Evolutionary conservation across 495 filamentous ascomycete genomes (phyloP).

Genomic region (Penicillium egyptiacum): DNA sequence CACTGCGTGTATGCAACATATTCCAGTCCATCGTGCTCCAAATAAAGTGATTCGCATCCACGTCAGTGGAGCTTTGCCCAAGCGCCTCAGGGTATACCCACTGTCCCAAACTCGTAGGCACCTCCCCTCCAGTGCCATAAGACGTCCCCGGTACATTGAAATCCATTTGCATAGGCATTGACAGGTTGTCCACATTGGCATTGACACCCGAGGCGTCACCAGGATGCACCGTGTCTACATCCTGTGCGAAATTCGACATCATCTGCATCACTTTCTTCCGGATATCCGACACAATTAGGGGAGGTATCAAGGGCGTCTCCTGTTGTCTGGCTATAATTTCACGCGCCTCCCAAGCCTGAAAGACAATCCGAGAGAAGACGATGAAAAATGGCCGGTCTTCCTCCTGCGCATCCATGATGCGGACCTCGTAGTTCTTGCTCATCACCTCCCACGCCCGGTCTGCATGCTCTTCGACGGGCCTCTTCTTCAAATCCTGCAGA

Average conservation of each 20-base stretch:
- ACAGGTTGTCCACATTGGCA: not conserved
- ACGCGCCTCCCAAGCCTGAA: not conserved
- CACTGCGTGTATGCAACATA: not conserved
- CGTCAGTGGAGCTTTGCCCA: not conserved
- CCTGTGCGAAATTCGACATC: not conserved
- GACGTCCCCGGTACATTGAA: accelerated
- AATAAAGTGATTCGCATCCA: not conserved
- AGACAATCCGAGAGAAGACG: not conserved
- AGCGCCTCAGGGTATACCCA: not conserved
- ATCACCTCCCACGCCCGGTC: not conserved
- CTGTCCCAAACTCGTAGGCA: not conserved
- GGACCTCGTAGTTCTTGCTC: not conserved
- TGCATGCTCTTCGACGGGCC: not conserved
- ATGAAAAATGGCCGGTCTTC: not conserved
- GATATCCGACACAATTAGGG: not conserved
- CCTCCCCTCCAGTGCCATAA: not conserved
- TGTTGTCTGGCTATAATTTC: not conserved
- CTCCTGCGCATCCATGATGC: not conserved
- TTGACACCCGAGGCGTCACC: not conserved
- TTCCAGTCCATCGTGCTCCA: not conserved
- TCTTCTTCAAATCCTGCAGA: not conserved
- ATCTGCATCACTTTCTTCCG: not conserved
- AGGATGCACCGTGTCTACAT: not conserved
- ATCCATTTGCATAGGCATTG: not conserved
- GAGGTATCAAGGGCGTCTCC: not conserved